These are phyloP conservation scores for Russula lepida DNA, from an alignment of 768 basidiomycete species.

Conservation along the genomic window DNA sequence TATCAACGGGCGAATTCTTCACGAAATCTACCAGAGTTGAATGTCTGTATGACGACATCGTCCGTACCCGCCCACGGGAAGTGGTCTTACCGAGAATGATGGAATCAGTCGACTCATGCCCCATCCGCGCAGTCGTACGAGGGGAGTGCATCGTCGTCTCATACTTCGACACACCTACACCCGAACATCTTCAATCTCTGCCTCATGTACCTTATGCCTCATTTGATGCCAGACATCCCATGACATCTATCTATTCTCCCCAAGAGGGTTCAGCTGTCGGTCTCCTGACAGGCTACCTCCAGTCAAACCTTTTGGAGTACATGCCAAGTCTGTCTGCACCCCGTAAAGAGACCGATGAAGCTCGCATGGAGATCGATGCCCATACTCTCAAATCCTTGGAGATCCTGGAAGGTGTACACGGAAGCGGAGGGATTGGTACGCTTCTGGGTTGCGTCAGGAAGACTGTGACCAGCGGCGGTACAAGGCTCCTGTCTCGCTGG, in stretches of 20 bases:
- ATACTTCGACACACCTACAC: constrained; percentile 28
- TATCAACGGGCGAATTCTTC: constrained; percentile 92
- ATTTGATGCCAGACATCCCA: neutral
- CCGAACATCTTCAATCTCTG: neutral
- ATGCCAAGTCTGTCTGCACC: constrained; percentile 61
- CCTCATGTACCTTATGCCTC: constrained; percentile 19
- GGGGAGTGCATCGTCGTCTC: constrained; percentile 53
- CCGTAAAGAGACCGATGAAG: constrained; percentile 42
- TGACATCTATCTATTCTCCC: constrained; percentile 22
- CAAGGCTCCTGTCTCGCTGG: constrained; percentile 65
- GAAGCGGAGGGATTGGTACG: constrained; percentile 67
- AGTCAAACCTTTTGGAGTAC: constrained; percentile 62
- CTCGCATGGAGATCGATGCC: constrained; percentile 82
- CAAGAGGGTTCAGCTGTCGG: constrained; percentile 50
- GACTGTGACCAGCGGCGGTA: constrained; percentile 70
- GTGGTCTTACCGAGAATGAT: constrained; percentile 54
- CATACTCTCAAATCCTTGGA: constrained; percentile 87
- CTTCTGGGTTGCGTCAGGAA: constrained; percentile 67
- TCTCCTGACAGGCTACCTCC: constrained; percentile 58
- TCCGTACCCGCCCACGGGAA: constrained; percentile 73
- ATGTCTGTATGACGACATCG: constrained; percentile 69
- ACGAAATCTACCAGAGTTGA: constrained; percentile 51
- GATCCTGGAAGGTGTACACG: constrained; percentile 64
- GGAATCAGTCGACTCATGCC: constrained; percentile 32
- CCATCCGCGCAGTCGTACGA: constrained; percentile 39